A percentile compares a stretch with the other conserved stretches of the same genome.
These are phyloP conservation scores for Acanthamoeba polyphaga DNA, from an alignment of 208 protist genomes.

Conservation along the genomic window DNA sequence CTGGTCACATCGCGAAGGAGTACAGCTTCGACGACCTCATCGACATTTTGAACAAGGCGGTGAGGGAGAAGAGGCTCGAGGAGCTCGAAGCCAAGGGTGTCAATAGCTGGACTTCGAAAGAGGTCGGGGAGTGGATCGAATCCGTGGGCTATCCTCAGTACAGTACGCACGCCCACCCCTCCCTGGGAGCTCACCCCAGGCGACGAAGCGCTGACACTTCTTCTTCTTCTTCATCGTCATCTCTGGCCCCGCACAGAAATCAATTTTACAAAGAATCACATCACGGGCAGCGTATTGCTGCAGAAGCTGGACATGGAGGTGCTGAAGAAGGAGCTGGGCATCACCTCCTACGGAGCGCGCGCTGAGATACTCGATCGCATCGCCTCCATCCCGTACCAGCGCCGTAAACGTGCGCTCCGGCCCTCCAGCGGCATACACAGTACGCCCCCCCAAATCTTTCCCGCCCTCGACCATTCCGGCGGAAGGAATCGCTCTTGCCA, in stretches of 20 bases:
- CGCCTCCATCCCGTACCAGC: not conserved
- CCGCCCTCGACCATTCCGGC: not conserved
- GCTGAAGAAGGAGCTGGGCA: constrained; percentile 58
- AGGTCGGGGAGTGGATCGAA: constrained; percentile 50
- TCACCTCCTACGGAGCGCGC: not conserved
- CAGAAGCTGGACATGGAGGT: constrained; percentile 65
- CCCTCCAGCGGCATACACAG: not conserved
- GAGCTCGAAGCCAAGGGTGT: constrained; percentile 45
- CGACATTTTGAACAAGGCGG: constrained; percentile 16
- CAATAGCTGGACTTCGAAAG: constrained; percentile 18
- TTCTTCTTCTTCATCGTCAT: too few species aligned
- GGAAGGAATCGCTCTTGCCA: too few species aligned
- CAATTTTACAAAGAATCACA: constrained; percentile 50
- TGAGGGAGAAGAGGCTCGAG: not conserved
- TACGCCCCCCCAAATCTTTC: not conserved
- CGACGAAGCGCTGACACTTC: too few species aligned
- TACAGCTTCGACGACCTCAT: not conserved
- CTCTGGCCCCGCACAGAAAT: not conserved
- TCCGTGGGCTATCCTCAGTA: constrained; percentile 28
- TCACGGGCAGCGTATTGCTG: constrained; percentile 37
- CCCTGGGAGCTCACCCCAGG: not conserved
- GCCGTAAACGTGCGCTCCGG: not conserved
- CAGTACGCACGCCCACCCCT: not conserved
- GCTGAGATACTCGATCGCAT: not conserved
- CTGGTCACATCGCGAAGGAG: not conserved